Evolutionary conservation across 176 grass and related monocot species (phyloP).

Genomic region (Oryza brachyantha): DNA sequence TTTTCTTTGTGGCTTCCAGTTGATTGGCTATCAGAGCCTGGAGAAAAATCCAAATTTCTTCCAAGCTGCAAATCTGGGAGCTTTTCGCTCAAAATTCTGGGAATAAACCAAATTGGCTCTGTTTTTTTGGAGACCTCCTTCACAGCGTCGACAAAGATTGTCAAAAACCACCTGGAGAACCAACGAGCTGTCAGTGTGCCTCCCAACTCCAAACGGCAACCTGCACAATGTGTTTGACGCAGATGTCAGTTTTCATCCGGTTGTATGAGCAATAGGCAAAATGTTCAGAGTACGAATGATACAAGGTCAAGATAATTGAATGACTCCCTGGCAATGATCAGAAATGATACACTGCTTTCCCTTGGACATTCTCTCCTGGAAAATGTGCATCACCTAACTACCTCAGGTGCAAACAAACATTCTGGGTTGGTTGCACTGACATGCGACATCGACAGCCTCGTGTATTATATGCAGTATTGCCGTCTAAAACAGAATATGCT

Average conservation of each 20-base stretch:
- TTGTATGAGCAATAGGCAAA: not conserved
- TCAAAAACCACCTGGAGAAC: not conserved
- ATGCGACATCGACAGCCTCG: conserved; percentile 1
- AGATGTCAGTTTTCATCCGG: conserved; percentile 8
- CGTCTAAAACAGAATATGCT: conserved; percentile 47
- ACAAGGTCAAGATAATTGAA: too few species aligned
- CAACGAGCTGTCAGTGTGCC: not conserved
- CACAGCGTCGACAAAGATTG: not conserved
- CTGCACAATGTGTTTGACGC: not conserved
- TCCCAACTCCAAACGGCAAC: not conserved
- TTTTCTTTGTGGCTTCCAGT: not conserved
- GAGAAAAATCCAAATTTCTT: not conserved
- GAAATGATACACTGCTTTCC: not conserved
- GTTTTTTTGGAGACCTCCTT: not conserved
- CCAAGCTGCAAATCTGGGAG: not conserved
- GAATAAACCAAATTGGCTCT: not conserved
- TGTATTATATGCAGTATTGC: conserved; percentile 20
- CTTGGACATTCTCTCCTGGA: conserved; percentile 25
- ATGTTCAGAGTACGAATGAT: not conserved
- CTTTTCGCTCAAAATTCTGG: not conserved
- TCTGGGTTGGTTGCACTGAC: conserved; percentile 11
- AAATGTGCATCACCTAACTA: conserved; percentile 8
- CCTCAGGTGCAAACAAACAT: conserved; percentile 36
- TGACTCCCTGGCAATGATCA: not conserved
- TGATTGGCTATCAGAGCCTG: not conserved